These are phyloP conservation scores for Dryas alaskensis DNA, from an alignment of 306 rosid species.

Conservation along the genomic window DNA sequence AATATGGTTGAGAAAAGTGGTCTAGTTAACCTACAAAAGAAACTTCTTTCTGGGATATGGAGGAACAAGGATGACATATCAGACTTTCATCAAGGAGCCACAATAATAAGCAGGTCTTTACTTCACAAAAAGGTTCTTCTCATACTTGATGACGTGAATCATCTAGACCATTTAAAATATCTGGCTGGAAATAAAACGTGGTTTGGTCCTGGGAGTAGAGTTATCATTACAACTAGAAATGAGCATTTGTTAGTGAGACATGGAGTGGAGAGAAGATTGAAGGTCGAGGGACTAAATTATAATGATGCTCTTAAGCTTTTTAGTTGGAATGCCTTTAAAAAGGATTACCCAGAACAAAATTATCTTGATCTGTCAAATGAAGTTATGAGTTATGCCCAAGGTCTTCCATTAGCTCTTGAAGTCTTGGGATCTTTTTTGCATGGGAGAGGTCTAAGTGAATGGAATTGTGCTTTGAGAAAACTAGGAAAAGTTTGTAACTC, in stretches of 20 bases:
- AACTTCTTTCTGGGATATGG: neutral
- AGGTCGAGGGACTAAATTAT: no score
- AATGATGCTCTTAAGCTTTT: neutral
- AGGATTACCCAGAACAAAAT: neutral
- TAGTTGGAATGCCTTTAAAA: neutral
- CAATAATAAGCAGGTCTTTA: neutral
- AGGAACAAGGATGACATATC: neutral
- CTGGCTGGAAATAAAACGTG: no score
- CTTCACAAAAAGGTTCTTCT: neutral
- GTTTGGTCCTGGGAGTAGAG: no score
- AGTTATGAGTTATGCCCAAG: conserved; percentile 6
- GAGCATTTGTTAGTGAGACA: no score
- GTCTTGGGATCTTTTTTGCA: conserved; percentile 18
- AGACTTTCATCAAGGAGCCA: neutral
- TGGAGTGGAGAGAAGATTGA: no score
- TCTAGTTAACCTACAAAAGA: neutral
- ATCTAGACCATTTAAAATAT: no score
- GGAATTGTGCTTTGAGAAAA: conserved; percentile 6
- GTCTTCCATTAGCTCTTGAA: conserved; percentile 19
- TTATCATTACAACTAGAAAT: no score
- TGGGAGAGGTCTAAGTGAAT: neutral
- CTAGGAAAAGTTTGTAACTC: conserved; percentile 1
- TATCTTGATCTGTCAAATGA: neutral
- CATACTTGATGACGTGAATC: no score
- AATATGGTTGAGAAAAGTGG: no score